phyloP scores from a whole-genome alignment of 371 early-diverging fungal species.

The Actinomortierella wolfii region DNA sequence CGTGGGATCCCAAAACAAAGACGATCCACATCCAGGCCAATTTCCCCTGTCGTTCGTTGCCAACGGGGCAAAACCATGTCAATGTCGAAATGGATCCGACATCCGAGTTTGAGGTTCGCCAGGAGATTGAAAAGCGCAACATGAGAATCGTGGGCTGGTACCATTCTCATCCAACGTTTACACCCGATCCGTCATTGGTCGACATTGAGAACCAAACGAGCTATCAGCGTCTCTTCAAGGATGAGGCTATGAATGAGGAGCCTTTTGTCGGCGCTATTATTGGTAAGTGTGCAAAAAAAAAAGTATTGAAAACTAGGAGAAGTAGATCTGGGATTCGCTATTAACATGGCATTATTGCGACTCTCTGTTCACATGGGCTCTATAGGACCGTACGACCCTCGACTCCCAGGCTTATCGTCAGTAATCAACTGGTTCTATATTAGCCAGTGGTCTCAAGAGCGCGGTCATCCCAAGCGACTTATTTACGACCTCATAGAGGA shows the following conservation, averaged over 20 bases:
- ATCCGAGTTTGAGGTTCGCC: constrained; percentile 75
- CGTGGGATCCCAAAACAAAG: constrained; percentile 63
- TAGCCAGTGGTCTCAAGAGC: constrained; percentile 48
- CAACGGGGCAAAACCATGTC: constrained; percentile 71
- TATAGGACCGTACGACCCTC: constrained; percentile 79
- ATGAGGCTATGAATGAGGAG: constrained; percentile 52
- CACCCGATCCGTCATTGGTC: constrained; percentile 74
- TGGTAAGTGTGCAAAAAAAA: too few species aligned
- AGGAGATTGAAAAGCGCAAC: constrained; percentile 69
- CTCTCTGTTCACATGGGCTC: too few species aligned
- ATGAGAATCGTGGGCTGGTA: constrained; percentile 91
- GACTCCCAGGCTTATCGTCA: constrained; percentile 77
- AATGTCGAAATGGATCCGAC: constrained; percentile 93
- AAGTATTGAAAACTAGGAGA: background rate
- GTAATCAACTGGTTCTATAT: constrained; percentile 87
- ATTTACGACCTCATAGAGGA: constrained; percentile 65
- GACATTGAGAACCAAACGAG: constrained; percentile 85
- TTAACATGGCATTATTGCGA: too few species aligned
- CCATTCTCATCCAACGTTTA: constrained; percentile 85
- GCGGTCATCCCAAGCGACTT: constrained; percentile 66
- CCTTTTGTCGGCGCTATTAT: constrained; percentile 94
- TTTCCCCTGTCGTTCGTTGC: constrained; percentile 77
- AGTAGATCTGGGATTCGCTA: background rate
- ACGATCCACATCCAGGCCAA: constrained; percentile 61
- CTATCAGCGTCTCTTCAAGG: constrained; percentile 75